These are phyloP conservation scores for Paecilomyces niveus DNA, from an alignment of 2,329 filamentous ascomycete species.

Conservation along the genomic window DNA sequence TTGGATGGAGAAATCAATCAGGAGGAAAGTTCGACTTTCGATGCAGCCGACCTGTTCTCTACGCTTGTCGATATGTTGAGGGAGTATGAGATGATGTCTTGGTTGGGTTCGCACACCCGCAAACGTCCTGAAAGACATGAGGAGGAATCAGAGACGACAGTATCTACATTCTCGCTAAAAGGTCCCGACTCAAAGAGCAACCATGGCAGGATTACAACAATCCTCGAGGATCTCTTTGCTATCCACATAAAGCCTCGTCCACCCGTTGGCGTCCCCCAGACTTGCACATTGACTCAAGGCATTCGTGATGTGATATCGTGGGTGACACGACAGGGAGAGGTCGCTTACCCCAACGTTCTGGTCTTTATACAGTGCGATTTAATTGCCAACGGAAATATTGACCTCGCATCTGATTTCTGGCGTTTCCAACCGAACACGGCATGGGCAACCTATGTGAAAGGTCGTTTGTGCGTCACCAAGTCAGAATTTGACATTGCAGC, in stretches of 20 bases:
- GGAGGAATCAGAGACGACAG: conserved; percentile 15
- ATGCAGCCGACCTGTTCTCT: conserved; percentile 51
- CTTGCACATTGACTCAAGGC: conserved; percentile 35
- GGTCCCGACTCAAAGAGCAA: conserved; percentile 14
- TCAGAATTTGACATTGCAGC: conserved; percentile 69
- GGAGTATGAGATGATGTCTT: conserved; percentile 62
- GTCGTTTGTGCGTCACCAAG: conserved; percentile 65
- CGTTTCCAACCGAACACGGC: conserved; percentile 52
- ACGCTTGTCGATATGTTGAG: conserved; percentile 63
- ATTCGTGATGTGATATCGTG: conserved; percentile 39
- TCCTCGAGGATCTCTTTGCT: conserved; percentile 40
- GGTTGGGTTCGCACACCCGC: conserved; percentile 48
- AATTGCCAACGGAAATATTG: conserved; percentile 59
- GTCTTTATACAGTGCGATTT: conserved; percentile 64
- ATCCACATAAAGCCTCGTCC: conserved; percentile 37
- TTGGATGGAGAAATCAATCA: conserved; percentile 77
- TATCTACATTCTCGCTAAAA: conserved; percentile 17
- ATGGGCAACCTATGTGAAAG: conserved; percentile 72
- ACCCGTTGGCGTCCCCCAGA: conserved; percentile 31
- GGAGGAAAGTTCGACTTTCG: conserved; percentile 63
- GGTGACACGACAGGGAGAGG: conserved; percentile 46
- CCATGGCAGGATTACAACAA: conserved; percentile 23
- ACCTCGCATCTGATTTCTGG: conserved; percentile 60
- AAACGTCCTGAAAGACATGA: conserved; percentile 20
- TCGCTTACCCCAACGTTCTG: conserved; percentile 51